Evolutionary conservation across 768 basidiomycete species (phyloP).

Genomic region (Russula abietina): DNA sequence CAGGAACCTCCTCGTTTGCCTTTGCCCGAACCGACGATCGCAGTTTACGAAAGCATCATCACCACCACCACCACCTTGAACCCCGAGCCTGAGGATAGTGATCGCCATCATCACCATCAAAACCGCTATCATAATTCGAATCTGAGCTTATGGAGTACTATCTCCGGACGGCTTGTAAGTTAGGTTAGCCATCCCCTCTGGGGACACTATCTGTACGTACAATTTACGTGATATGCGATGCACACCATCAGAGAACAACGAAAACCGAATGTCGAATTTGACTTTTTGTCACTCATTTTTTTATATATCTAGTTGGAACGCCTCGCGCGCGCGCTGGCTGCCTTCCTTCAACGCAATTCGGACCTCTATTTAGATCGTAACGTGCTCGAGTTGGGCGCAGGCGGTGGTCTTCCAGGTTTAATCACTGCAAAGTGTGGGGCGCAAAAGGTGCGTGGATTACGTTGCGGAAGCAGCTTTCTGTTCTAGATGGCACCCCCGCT

Average conservation of each 20-base stretch:
- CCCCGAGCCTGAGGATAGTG: neutral
- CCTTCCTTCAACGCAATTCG: slow-evolving; percentile 54
- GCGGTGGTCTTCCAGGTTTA: slow-evolving; percentile 83
- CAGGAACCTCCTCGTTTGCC: slow-evolving; percentile 66
- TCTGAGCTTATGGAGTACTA: slow-evolving; percentile 29
- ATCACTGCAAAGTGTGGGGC: slow-evolving; percentile 69
- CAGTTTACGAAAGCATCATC: slow-evolving; percentile 36
- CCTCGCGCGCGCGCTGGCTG: slow-evolving; percentile 64
- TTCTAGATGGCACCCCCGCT: too few relatives aligned
- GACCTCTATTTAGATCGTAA: slow-evolving; percentile 40
- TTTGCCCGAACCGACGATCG: slow-evolving; percentile 54
- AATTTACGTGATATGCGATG: too few relatives aligned
- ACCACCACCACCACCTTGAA: too few relatives aligned
- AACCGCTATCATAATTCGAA: neutral
- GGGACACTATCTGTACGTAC: slow-evolving; percentile 67
- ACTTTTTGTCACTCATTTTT: neutral
- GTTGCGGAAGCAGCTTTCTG: too few relatives aligned
- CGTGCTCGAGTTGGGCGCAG: slow-evolving; percentile 90
- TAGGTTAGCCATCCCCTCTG: slow-evolving; percentile 76
- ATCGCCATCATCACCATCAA: neutral
- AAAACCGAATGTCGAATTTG: neutral
- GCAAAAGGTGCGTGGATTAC: slow-evolving; percentile 41
- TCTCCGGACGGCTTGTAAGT: slow-evolving; percentile 68
- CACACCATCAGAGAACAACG: too few relatives aligned
- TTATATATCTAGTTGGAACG: slow-evolving; percentile 60